Base-by-base conservation (phyloP, 768 basidiomycete species). In the Mrakia frigida region DNA sequence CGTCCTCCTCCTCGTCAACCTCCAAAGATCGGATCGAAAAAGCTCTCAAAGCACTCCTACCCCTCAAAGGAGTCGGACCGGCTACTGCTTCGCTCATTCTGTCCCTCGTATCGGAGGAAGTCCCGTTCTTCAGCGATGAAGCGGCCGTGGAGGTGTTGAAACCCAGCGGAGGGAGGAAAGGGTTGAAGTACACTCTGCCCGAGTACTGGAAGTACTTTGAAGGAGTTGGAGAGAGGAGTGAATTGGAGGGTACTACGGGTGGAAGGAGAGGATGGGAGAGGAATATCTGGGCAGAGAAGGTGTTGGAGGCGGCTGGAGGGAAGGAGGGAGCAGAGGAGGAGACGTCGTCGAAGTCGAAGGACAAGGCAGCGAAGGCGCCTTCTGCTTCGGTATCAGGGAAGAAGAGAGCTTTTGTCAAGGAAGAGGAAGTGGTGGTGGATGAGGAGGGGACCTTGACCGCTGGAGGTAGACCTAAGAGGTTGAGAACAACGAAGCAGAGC, bases 241-340 rank as follows among this genome's bases (percentile, higher is more conserved):
- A 72, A 23, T 33, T 21, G 11, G n/a, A 21, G 33, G 70, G 46
- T 13, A 33, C 2, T n/a, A 53, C 37, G 35, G 59, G 52, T 18
- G 59, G 59, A 39, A 53, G 53, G 18, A 59, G 71, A 35, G 71
- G 39, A 10, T 72, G 71, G 71, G 71, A 72, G 71, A 72, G 71
- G 39, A 16, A 28, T 3, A 35, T 43, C 35, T 71, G 70, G 70
- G 70, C 39, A 2, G 53, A 31, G 14, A 56, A 18, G 9, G 71
- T 72, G 33, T 31, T 72, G 33, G 71, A 50, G 46, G 46, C 46
- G 2, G 46, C 16, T 18, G 46, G 16, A 18, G 46, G 46, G 46
- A 50, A 50, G 46, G 43, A 14, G 11, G n/a, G n/a, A n/a, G n/a
- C n/a, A n/a, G n/a, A n/a, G n/a, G n/a, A n/a, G n/a, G n/a, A n/a